Evolutionary conservation across 2,329 filamentous ascomycete genomes (phyloP), one percentile per base, ranked within the genome.

Genomic region (Rosellinia necatrix): DNA sequence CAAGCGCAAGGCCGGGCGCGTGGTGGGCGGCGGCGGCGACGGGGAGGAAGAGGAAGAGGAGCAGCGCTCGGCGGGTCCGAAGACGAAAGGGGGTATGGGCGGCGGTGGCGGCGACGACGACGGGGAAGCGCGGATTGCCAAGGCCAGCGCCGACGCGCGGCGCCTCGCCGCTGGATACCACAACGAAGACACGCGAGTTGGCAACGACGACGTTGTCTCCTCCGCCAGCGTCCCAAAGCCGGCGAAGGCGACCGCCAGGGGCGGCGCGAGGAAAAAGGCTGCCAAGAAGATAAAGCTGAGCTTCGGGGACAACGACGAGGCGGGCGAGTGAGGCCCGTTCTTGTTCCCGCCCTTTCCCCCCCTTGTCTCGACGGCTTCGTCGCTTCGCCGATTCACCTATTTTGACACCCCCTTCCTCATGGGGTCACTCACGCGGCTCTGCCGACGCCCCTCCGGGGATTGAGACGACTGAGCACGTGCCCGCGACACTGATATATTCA

Each of bases 231-330:
- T 17, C n/a, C n/a, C 5, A 8, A 17, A 37, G 9, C n/a, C 27
- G 2, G n/a, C 42, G 10, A 47, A 47, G 3, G 8, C 15, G n/a
- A 48, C 25, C 1, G 10, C 49, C 29, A 58, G 52, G 10, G 21
- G 49, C 47, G 21, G 49, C 47, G 17, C 52, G 43, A 62, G 63
- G 6, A 82, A 79, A 69, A 84, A 85, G 69, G 81, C 81, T 71
- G 73, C 76, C 4, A 84, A 84, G 71, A 87, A 87, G 74, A 82
- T 88, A 57, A 88, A 88, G 74, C 74, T 88, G 41, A 88, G 85
- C 70, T 88, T 88, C 67, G 82, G 82, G 22, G 81, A 87, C 53
- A 84, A 86, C 21, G 81, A 84, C 15, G 81, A 84, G 29, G n/a
- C n/a, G n/a, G 77, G 72, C 17, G 67, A 68, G 22, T 65, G 63